Base-by-base conservation (phyloP, 1,284 basidiomycete species). In the Macrocystidia cucumis region DNA sequence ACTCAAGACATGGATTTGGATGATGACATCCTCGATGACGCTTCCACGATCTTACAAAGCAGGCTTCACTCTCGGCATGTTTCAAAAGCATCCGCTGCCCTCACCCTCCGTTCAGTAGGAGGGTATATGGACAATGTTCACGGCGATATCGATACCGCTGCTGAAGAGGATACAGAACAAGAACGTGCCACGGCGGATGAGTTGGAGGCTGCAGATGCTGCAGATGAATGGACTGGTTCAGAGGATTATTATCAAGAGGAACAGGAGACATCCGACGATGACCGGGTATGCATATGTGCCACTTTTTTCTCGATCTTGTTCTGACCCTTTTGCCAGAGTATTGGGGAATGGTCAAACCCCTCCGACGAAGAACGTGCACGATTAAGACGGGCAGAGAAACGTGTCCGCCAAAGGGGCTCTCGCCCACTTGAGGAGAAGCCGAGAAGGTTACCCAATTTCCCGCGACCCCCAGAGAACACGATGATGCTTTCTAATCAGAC, bases 311-410 rank as follows among this genome's bases (percentile, higher is more conserved):
- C 29, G 12, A 32, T 34, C 39, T 37, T 22, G 20, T 17, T 40
- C 39, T 35, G 2, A 8, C 3, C 3, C 18, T 16, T 33, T 33
- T 3, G 37, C 20, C 61, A 84, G 78, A 87, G 82, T 46, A 79
- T 86, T 34, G 85, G 83, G 19, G 85, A 89, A 61, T 89, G 74
- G 72, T 89, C 85, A n/a, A 89, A 89, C 49, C 85, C 85, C 12
- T 89, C 85, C 9, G 85, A 89, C 47, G 85, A 89, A 56, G 85
- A 89, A 51, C 69, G 78, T 22, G 85, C 79, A 2, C 72, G 84
- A 18, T 76, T 78, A 44, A 59, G 71, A 21, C 73, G 83, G 26
- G 57, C 72, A 18, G 71, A 80, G 27, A 73, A 78, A 26, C 74
- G 79, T 32, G 54, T 72, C 39, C 61, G 72, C 39, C 70, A 72